phyloP scores from a whole-genome alignment of 2,329 filamentous ascomycete species.

The Aspergillus sp. region DNA sequence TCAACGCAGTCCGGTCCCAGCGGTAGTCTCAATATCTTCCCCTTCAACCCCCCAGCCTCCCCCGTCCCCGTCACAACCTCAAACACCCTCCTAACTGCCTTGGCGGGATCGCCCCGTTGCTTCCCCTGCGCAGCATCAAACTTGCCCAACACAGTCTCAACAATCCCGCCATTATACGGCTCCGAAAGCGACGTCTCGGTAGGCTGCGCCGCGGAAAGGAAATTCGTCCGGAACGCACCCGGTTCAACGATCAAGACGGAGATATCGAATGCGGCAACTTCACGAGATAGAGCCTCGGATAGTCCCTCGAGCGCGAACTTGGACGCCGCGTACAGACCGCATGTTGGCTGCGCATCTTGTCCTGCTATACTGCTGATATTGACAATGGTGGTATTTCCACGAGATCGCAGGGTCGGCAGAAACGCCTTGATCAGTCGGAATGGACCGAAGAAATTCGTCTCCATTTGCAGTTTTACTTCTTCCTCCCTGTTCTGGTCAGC shows the following conservation, averaged over 20 bases:
- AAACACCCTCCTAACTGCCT: conserved; percentile 37
- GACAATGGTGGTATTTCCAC: conserved; percentile 39
- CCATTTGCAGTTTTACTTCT: conserved; percentile 18
- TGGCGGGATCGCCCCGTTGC: conserved; percentile 22
- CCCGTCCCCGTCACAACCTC: conserved; percentile 37
- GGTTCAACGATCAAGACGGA: conserved; percentile 45
- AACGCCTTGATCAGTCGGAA: conserved; percentile 40
- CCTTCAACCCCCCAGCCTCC: conserved; percentile 30
- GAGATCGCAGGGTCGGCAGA: conserved; percentile 40
- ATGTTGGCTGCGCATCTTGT: conserved; percentile 39
- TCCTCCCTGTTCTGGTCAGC: conserved; percentile 14
- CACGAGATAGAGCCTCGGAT: conserved; percentile 38
- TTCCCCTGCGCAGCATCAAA: conserved; percentile 9
- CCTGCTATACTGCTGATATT: conserved; percentile 52
- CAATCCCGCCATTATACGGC: conserved; percentile 27
- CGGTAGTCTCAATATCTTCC: conserved; percentile 37
- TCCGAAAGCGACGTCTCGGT: conserved; percentile 30
- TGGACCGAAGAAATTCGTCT: conserved; percentile 46
- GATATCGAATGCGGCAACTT: conserved; percentile 39
- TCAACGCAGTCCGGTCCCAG: conserved; percentile 39
- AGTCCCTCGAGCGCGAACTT: conserved; percentile 46
- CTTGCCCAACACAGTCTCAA: conserved; percentile 27
- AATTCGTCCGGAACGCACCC: conserved; percentile 46
- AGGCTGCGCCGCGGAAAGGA: conserved; percentile 31
- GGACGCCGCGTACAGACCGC: conserved; percentile 40